Conservation (phyloP, 2,329 filamentous ascomycete species). For the Hypocreales sp. region DNA sequence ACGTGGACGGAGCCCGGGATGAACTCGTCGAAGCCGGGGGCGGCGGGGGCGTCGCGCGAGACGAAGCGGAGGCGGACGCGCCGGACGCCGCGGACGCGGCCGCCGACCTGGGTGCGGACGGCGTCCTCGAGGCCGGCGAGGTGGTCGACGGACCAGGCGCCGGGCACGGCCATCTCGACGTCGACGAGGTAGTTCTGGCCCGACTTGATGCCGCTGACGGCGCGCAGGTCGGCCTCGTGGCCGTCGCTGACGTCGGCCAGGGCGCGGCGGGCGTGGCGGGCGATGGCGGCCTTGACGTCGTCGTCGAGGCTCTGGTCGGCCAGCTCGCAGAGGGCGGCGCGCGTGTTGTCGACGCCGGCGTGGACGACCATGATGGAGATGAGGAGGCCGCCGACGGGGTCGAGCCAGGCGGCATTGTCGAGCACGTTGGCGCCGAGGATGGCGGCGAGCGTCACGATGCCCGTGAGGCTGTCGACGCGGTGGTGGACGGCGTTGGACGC, state of each 20-base stretch:
- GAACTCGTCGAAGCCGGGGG: slow-evolving; percentile 62
- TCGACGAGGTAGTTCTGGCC: slow-evolving; percentile 95
- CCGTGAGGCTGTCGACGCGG: slow-evolving; percentile 87
- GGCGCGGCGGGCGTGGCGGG: slow-evolving; percentile 45
- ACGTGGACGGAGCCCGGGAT: slow-evolving; percentile 46
- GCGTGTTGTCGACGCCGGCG: slow-evolving; percentile 76
- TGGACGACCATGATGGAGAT: slow-evolving; percentile 90
- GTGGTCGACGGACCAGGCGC: slow-evolving; percentile 58
- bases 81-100: slow-evolving; percentile 69
- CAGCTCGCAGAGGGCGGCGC: slow-evolving; percentile 68
- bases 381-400: slow-evolving; percentile 81
- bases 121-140: slow-evolving; percentile 55
- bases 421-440: slow-evolving; percentile 84
- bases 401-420: slow-evolving; percentile 76
- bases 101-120: slow-evolving; percentile 57
- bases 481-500: slow-evolving; percentile 95
- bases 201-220: slow-evolving; percentile 81
- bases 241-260: slow-evolving; percentile 37
- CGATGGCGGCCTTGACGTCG: slow-evolving; percentile 61
- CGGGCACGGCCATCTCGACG: slow-evolving; percentile 69
- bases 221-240: slow-evolving; percentile 52
- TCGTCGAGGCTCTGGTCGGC: slow-evolving; percentile 82
- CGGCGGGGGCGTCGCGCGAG: slow-evolving; percentile 41
- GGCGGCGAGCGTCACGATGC: slow-evolving; percentile 78
- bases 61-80: slow-evolving; percentile 75